These are phyloP conservation scores for Cucurbita argyrosperma DNA, from an alignment of 306 rosid genomes.

Conservation along the genomic window DNA sequence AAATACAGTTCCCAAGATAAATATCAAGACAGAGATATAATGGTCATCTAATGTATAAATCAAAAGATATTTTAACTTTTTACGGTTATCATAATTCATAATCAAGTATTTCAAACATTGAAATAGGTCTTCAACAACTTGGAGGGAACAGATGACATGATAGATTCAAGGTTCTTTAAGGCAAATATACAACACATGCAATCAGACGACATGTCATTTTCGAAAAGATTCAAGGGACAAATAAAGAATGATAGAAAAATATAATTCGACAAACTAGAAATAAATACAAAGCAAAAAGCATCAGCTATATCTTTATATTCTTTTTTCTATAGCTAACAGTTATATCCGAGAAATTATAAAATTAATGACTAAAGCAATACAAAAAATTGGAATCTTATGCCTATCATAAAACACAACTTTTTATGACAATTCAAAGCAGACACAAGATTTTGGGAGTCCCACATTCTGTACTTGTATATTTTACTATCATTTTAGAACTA, in stretches of 20 bases:
- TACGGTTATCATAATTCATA: neutral
- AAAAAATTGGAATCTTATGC: neutral
- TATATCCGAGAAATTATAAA: neutral
- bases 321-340: neutral
- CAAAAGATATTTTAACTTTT: neutral
- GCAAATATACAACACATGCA: neutral
- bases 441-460: neutral
- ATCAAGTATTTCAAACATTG: neutral
- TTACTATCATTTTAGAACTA: neutral
- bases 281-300: neutral
- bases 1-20: neutral
- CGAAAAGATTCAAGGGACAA: neutral
- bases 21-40: neutral
- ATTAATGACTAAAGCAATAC: neutral
- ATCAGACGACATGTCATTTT: neutral
- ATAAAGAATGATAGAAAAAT: neutral
- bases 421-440: neutral
- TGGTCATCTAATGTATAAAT: neutral
- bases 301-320: neutral
- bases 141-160: neutral
- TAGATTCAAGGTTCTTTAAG: neutral
- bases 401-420: neutral
- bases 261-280: neutral
- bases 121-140: neutral
- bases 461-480: neutral